These are phyloP conservation scores for Lyophyllum atratum DNA, from an alignment of 768 basidiomycete species.

Conservation along the genomic window DNA sequence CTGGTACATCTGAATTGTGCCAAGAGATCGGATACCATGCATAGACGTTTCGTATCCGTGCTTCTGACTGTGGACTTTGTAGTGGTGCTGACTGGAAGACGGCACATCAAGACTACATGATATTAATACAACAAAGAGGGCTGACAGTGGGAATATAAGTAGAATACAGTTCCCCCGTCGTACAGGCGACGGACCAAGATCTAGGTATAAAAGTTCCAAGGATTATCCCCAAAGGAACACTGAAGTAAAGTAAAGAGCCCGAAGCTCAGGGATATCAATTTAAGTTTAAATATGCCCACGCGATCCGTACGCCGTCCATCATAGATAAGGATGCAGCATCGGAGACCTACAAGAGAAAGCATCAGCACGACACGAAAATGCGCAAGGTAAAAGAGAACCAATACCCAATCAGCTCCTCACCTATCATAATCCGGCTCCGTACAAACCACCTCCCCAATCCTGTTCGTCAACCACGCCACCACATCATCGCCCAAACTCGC, in stretches of 20 bases:
- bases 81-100: too few relatives aligned
- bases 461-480: slow-evolving; percentile 61
- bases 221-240: not conserved
- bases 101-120: too few relatives aligned
- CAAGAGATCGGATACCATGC: too few relatives aligned
- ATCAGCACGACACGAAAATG: not conserved
- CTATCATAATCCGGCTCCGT: slow-evolving; percentile 58
- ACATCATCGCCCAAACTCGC: slow-evolving; percentile 68
- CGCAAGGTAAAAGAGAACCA: not conserved
- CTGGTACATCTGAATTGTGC: too few relatives aligned
- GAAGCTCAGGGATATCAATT: not conserved
- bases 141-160: not conserved
- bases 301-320: not conserved
- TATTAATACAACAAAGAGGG: not conserved
- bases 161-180: not conserved
- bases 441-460: slow-evolving; percentile 64
- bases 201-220: not conserved
- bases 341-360: not conserved
- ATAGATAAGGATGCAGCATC: not conserved
- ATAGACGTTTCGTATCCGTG: too few relatives aligned
- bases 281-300: not conserved
- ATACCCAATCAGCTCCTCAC: slow-evolving; percentile 21
- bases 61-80: too few relatives aligned
- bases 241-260: not conserved
- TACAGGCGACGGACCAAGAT: not conserved